These are phyloP conservation scores for Emericellopsis terricola DNA, from an alignment of 495 filamentous ascomycete genomes.

Conservation along the genomic window DNA sequence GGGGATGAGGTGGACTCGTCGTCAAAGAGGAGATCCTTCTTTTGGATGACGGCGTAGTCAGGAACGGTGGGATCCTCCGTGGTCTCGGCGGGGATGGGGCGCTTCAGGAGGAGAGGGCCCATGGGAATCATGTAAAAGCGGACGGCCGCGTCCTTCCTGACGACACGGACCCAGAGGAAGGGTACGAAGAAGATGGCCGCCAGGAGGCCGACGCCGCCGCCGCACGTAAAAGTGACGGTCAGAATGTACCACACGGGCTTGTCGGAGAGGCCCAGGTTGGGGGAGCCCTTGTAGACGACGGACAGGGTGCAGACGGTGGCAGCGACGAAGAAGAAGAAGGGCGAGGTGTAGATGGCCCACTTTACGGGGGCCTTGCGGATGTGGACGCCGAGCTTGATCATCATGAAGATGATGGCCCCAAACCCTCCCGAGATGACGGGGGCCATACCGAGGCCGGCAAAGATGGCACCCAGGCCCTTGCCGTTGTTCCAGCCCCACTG, in stretches of 20 bases:
- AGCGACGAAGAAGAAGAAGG: constrained; percentile 40
- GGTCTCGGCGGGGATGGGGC: constrained; percentile 20
- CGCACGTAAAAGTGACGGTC: constrained; percentile 34
- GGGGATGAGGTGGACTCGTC: constrained; percentile 1
- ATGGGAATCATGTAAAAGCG: constrained; percentile 33
- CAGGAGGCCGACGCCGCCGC: constrained; percentile 30
- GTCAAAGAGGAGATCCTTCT: constrained; percentile 6
- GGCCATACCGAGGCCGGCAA: constrained; percentile 42
- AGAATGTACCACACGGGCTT: constrained; percentile 37
- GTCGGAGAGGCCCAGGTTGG: constrained; percentile 32
- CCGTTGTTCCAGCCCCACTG: constrained; percentile 46
- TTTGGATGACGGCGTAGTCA: constrained; percentile 17
- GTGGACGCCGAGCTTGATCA: constrained; percentile 41
- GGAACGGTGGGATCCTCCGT: constrained; percentile 23
- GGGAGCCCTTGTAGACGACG: constrained; percentile 48
- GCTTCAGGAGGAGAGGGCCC: constrained; percentile 34
- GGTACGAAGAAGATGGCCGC: constrained; percentile 42
- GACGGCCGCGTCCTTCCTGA: constrained; percentile 34
- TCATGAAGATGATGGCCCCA: constrained; percentile 37
- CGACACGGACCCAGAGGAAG: constrained; percentile 31
- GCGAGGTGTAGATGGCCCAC: constrained; percentile 38
- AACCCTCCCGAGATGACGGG: constrained; percentile 39
- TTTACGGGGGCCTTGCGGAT: constrained; percentile 35
- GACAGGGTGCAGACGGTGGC: constrained; percentile 39
- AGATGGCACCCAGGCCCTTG: constrained; percentile 42